Evolutionary conservation across 106 monocot species (phyloP), one percentile per base, ranked within the genome.

Genomic region (Acorus gramineus): DNA sequence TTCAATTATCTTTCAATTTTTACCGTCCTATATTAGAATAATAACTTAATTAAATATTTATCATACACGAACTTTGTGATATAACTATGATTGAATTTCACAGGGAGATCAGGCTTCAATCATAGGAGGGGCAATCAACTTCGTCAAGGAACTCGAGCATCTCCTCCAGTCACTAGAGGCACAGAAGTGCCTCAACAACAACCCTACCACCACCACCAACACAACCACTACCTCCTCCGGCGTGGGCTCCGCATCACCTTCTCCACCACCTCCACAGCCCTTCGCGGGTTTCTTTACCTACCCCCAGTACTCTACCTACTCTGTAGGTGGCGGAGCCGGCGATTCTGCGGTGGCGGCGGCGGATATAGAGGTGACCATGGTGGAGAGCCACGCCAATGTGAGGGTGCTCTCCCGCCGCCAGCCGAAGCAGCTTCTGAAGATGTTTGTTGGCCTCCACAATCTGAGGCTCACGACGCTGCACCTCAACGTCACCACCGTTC

Each of bases 81-180:
- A 1, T 28, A 28, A 28, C 28, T 28, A 28, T 28, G 28, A 28
- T 28, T 1, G 28, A 1, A 28, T 50, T 8, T 11, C 55, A 12
- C 11, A 85, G 85, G 81, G 81, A 10, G 85, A 85, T 73, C 85
- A 85, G 66, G 85, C 85, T 52, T 85, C 85, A 7, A 81, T 81
- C 10, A 70, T 85, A 2, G 81, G 78, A n/a, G 78, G 85, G n/a
- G 85, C 85, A 6, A 85, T 85, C 60, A 85, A 85, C 62, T 85
- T 74, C 14, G 81, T 85, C 14, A 85, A 78, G 50, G 81, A 85
- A 47, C 85, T 85, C 7, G 85, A 85, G 57, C 81, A 81, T 47
- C 81, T 78, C 12, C 75, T 81, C 8, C 85, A 79, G 53, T 81
- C 75, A 1, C 75, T 85, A 2, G 73, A 85, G 47, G 69, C 78